phyloP scores from a whole-genome alignment of 192 early-diverging fungal species.

The Podila epicladia region DNA sequence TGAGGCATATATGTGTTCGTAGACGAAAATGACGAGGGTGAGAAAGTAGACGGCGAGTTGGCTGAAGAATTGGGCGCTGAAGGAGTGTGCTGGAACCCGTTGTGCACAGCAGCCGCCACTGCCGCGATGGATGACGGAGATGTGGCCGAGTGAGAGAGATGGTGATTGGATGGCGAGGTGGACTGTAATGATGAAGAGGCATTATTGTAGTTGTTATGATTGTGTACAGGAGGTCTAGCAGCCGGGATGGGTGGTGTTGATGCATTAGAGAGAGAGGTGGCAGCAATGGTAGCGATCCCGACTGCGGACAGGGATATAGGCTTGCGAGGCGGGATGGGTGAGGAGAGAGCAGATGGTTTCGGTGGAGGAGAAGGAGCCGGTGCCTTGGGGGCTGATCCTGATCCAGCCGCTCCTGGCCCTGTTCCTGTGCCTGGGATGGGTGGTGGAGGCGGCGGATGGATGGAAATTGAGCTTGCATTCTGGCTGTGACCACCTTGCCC shows the following conservation, averaged over 20 bases:
- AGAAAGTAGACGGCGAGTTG: conserved; percentile 29
- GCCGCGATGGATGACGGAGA: neutral
- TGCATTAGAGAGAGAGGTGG: conserved; percentile 9
- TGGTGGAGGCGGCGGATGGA: neutral
- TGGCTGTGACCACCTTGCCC: no score
- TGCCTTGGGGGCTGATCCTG: neutral
- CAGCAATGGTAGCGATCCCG: conserved; percentile 30
- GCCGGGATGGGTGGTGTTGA: conserved; percentile 31
- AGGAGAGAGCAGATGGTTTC: conserved; percentile 27
- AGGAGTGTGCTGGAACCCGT: neutral
- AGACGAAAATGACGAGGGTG: neutral
- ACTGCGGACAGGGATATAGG: conserved; percentile 28
- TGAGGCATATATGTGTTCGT: conserved; percentile 14
- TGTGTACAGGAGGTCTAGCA: conserved; percentile 10
- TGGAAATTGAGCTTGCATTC: neutral
- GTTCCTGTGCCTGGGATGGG: neutral
- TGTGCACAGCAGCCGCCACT: neutral
- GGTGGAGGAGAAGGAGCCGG: conserved; percentile 42
- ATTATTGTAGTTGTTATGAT: conserved; percentile 2
- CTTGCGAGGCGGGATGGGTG: conserved; percentile 33
- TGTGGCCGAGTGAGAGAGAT: conserved; percentile 1
- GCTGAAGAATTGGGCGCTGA: conserved; percentile 16
- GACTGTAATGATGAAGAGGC: conserved; percentile 8
- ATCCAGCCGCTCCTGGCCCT: neutral
- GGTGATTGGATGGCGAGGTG: conserved; percentile 2